Conservation (phyloP, 169 alveolate genomes). For the Plasmodium fragile region DNA sequence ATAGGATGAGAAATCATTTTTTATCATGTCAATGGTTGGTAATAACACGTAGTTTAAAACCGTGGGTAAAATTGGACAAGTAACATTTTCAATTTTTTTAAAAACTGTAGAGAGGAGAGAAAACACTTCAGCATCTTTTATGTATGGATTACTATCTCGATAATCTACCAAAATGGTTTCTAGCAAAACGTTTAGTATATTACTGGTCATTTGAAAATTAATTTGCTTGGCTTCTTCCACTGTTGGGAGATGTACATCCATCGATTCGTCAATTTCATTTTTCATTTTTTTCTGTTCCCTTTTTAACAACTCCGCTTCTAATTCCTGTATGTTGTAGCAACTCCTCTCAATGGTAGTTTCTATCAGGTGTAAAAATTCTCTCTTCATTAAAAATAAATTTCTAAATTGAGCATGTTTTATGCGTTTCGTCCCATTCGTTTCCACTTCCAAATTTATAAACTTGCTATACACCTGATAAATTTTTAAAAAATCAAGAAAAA, state of each 20-base stretch:
- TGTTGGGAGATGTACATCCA: conserved; percentile 70
- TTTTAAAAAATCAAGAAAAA: conserved; percentile 74
- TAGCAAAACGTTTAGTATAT: conserved; percentile 76
- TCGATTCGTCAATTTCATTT: conserved; percentile 57
- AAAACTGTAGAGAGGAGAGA: conserved; percentile 81
- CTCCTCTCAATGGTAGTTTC: conserved; percentile 83
- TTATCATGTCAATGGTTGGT: conserved; percentile 92
- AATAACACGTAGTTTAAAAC: conserved; percentile 90
- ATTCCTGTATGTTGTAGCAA: conserved; percentile 76
- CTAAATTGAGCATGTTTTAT: conserved; percentile 74
- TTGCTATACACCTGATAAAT: conserved; percentile 86
- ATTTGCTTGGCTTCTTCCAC: conserved; percentile 75
- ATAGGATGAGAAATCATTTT: conserved; percentile 91
- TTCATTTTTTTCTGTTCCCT: conserved; percentile 73
- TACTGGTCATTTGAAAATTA: conserved; percentile 80
- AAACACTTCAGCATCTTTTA: conserved; percentile 86
- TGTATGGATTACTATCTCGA: conserved; percentile 82
- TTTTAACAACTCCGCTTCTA: conserved; percentile 62
- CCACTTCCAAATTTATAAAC: conserved; percentile 82
- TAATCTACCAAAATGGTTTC: conserved; percentile 81
- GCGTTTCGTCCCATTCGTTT: conserved; percentile 80
- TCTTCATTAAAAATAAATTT: conserved; percentile 77
- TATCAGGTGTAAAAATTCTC: conserved; percentile 83
- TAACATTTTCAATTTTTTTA: conserved; percentile 82
- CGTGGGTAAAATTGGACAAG: conserved; percentile 86